A percentile compares a stretch with the other conserved stretches of the same genome.
These are phyloP conservation scores for Vitis rupestris DNA, from an alignment of 164 flowering plant species.

Conservation along the genomic window DNA sequence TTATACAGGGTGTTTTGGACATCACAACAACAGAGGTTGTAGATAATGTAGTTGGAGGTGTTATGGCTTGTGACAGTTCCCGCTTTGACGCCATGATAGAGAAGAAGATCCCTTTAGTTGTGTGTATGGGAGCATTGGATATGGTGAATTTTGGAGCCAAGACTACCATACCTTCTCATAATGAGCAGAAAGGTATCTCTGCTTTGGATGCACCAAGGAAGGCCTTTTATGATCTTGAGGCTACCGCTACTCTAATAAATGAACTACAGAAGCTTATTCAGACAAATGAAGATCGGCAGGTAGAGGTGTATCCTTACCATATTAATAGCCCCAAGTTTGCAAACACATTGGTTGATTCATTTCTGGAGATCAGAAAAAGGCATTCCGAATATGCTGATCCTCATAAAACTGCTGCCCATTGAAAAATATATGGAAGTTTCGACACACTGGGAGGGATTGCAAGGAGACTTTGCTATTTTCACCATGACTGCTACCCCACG, in stretches of 20 bases:
- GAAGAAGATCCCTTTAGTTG: conserved; percentile 70
- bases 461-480: too few relatives aligned
- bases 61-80: conserved; percentile 88
- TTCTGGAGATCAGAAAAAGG: conserved; percentile 54
- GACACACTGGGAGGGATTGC: too few relatives aligned
- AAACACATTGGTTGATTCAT: conserved; percentile 65
- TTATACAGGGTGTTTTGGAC: conserved; percentile 44
- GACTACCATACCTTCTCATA: conserved; percentile 19
- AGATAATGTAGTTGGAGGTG: conserved; percentile 92
- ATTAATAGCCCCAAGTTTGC: conserved; percentile 17
- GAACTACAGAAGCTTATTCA: too few relatives aligned
- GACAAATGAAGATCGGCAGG: too few relatives aligned
- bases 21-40: conserved; percentile 97
- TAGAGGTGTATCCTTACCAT: too few relatives aligned
- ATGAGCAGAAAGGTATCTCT: conserved; percentile 88
- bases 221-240: too few relatives aligned
- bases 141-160: too few relatives aligned
- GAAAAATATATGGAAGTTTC: too few relatives aligned
- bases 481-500: too few relatives aligned
- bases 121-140: conserved; percentile 29
- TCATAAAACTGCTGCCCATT: conserved; percentile 8
- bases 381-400: conserved; percentile 16
- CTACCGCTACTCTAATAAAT: too few relatives aligned
- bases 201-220: conserved; percentile 53
- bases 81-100: conserved; percentile 86